phyloP scores from a whole-genome alignment of 768 basidiomycete genomes.

The Crepidotus variabilis region DNA sequence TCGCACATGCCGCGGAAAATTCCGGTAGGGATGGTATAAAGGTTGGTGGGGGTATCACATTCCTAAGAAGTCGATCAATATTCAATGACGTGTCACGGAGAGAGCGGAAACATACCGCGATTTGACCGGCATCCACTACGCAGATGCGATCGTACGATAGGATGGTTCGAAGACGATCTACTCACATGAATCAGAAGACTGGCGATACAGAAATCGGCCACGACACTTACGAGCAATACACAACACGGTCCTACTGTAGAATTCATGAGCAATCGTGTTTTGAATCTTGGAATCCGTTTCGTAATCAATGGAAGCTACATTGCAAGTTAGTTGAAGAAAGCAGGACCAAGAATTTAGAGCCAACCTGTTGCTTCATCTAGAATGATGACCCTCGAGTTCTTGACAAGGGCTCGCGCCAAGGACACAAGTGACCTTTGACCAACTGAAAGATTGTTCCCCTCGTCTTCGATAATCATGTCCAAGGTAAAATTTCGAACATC shows the following conservation, averaged over 20 bases:
- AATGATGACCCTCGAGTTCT: constrained; percentile 79
- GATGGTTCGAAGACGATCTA: constrained; percentile 84
- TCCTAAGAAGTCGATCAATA: constrained; percentile 38
- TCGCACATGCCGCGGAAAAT: too few relatives aligned
- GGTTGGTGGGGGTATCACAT: constrained; percentile 72
- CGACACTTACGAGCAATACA: constrained; percentile 78
- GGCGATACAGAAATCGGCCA: constrained; percentile 30
- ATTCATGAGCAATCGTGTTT: constrained; percentile 81
- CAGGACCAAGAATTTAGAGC: not conserved
- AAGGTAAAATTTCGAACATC: constrained; percentile 67
- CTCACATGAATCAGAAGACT: not conserved
- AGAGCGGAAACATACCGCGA: constrained; percentile 47
- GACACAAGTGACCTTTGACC: constrained; percentile 84
- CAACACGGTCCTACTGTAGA: constrained; percentile 78
- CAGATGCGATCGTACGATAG: constrained; percentile 86
- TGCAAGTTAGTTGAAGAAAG: not conserved
- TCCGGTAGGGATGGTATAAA: constrained; percentile 45
- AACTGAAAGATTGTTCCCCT: constrained; percentile 81
- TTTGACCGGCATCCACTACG: constrained; percentile 77
- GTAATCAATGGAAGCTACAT: constrained; percentile 76
- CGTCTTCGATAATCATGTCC: constrained; percentile 81
- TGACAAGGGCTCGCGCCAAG: constrained; percentile 85
- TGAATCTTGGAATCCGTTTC: constrained; percentile 92
- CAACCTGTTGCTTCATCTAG: constrained; percentile 86
- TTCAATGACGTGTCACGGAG: constrained; percentile 2